phyloP scores from a whole-genome alignment of 2,329 filamentous ascomycete genomes.

The Aureobasidium subglaciale region DNA sequence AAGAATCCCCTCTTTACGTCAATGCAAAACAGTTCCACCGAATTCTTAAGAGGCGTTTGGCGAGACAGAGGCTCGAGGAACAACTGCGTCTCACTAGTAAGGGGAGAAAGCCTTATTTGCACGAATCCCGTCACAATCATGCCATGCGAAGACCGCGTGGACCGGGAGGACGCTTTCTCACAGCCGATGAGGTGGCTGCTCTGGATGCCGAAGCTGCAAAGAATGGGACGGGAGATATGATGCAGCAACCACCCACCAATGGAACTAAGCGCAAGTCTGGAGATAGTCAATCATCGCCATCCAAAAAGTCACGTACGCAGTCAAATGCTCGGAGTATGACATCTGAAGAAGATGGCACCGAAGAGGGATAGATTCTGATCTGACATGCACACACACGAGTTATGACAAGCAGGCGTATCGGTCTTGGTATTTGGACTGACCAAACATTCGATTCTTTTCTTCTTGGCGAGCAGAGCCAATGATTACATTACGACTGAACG shows the following conservation, averaged over 20 bases:
- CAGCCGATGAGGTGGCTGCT: slow-evolving; percentile 87
- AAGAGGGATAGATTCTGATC: slow-evolving; percentile 27
- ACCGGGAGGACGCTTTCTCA: slow-evolving; percentile 90
- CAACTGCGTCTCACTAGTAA: slow-evolving; percentile 87
- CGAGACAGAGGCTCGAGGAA: slow-evolving; percentile 88
- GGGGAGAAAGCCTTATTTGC: slow-evolving; percentile 90
- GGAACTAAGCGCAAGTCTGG: slow-evolving; percentile 44
- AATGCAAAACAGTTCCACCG: slow-evolving; percentile 99
- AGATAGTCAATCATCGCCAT: slow-evolving; percentile 15
- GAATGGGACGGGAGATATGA: slow-evolving; percentile 30
- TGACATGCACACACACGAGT: not conserved
- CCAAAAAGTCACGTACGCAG: slow-evolving; percentile 21
- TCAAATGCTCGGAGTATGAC: slow-evolving; percentile 19
- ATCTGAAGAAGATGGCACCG: slow-evolving; percentile 29
- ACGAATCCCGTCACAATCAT: slow-evolving; percentile 96
- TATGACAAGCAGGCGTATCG: slow-evolving; percentile 4
- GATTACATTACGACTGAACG: slow-evolving; percentile 5
- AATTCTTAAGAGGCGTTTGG: slow-evolving; percentile 88
- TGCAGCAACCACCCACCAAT: slow-evolving; percentile 23
- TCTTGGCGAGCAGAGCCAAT: not conserved
- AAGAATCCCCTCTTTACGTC: slow-evolving; percentile 93
- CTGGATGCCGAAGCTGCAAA: slow-evolving; percentile 43
- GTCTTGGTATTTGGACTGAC: not conserved
- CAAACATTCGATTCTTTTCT: not conserved
- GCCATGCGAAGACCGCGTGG: slow-evolving; percentile 93